phyloP scores from a whole-genome alignment of 129 eudicot species.

The Lactuca sativa region DNA sequence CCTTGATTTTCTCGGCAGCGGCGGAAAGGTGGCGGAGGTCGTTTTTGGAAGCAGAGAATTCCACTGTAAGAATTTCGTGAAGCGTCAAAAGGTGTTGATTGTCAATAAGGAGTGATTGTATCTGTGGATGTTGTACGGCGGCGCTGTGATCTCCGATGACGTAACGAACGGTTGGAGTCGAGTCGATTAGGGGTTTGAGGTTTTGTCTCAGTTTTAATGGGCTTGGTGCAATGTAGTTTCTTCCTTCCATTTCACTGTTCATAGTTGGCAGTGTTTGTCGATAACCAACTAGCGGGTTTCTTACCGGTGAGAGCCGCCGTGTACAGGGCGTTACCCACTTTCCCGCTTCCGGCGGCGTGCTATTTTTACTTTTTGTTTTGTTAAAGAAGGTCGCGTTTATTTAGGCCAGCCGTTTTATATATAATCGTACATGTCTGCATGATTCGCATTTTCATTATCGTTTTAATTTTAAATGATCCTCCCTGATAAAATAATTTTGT shows the following conservation, averaged over 20 bases:
- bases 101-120: slow-evolving; percentile 49
- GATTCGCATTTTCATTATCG: neutral
- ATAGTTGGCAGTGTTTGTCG: neutral
- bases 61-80: slow-evolving; percentile 52
- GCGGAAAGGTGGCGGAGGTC: slow-evolving; percentile 54
- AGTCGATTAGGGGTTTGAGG: slow-evolving; percentile 9
- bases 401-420: neutral
- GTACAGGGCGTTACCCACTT: neutral
- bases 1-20: slow-evolving; percentile 38
- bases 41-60: slow-evolving; percentile 41
- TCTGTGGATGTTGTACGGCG: slow-evolving; percentile 39
- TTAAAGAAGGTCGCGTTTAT: neutral
- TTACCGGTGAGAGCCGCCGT: slow-evolving; percentile 9
- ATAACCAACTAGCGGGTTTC: slow-evolving; percentile 5
- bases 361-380: neutral
- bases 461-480: too few relatives aligned
- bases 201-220: slow-evolving; percentile 13
- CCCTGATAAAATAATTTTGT: too few relatives aligned
- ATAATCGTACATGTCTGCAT: neutral
- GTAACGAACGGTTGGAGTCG: slow-evolving; percentile 14
- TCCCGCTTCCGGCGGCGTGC: slow-evolving; percentile 16
- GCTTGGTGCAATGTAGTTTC: slow-evolving; percentile 21
- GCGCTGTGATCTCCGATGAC: slow-evolving; percentile 37
- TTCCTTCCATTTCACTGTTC: slow-evolving; percentile 14
- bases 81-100: slow-evolving; percentile 46